Evolutionary conservation across 2,329 filamentous ascomycete species (phyloP).

Genomic region (Emergomyces orientalis): DNA sequence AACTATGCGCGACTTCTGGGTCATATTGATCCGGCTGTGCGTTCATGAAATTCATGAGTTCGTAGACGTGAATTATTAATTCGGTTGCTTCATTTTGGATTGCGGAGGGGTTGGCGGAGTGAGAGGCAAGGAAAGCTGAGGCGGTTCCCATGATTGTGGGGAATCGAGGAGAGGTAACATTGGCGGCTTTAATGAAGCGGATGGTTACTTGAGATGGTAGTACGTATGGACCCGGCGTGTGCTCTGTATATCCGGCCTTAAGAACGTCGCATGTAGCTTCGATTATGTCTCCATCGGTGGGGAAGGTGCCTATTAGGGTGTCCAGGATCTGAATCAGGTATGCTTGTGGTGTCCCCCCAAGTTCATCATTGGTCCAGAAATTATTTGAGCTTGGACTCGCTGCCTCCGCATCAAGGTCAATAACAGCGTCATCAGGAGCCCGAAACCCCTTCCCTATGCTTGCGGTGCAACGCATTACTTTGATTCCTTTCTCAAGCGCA

Average conservation of each 20-base stretch:
- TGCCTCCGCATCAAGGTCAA: slow-evolving; percentile 24
- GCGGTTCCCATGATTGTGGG: slow-evolving; percentile 37
- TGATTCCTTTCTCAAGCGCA: slow-evolving; percentile 27
- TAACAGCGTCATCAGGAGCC: slow-evolving; percentile 27
- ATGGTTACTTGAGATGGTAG: slow-evolving; percentile 35
- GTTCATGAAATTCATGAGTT: slow-evolving; percentile 31
- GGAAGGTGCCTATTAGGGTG: slow-evolving; percentile 32
- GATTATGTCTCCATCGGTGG: slow-evolving; percentile 34
- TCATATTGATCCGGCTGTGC: slow-evolving; percentile 29
- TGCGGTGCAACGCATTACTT: slow-evolving; percentile 33
- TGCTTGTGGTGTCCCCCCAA: slow-evolving; percentile 25
- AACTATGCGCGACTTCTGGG: slow-evolving; percentile 36
- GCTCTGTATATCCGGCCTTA: slow-evolving; percentile 39
- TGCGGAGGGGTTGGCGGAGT: slow-evolving; percentile 27
- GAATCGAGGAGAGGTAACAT: slow-evolving; percentile 20
- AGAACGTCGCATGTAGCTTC: slow-evolving; percentile 40
- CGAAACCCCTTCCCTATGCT: slow-evolving; percentile 35
- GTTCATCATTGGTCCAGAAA: slow-evolving; percentile 31
- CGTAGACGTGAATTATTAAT: slow-evolving; percentile 32
- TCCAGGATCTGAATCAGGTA: slow-evolving; percentile 34
- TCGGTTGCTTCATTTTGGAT: slow-evolving; percentile 28
- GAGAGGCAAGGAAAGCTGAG: slow-evolving; percentile 38
- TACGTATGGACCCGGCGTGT: slow-evolving; percentile 33
- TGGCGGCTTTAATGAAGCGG: slow-evolving; percentile 34
- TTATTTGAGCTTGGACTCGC: slow-evolving; percentile 24